Percentiles rank a stretch among this genome's conserved stretches.
These are phyloP conservation scores for Malus orientalis DNA, from an alignment of 306 rosid genomes.

Conservation along the genomic window DNA sequence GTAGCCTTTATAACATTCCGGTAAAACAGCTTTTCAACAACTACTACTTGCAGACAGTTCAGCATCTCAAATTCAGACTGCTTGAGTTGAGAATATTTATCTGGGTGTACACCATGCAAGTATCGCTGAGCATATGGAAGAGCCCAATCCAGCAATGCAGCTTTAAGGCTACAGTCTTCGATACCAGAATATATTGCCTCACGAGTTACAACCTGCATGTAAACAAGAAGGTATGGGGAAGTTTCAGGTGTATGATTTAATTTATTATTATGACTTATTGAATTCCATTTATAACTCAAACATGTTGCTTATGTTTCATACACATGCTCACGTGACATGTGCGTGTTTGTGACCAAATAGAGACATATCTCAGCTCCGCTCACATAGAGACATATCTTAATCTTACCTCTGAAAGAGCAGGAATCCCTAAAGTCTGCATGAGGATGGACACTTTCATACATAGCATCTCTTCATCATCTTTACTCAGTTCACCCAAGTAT, in stretches of 20 bases:
- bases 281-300: too few relatives aligned
- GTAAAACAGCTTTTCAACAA: conserved; percentile 70
- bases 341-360: too few relatives aligned
- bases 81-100: conserved; percentile 58
- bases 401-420: conserved; percentile 81
- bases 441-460: conserved; percentile 43
- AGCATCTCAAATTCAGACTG: conserved; percentile 51
- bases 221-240: not conserved
- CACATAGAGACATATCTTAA: conserved; percentile 7
- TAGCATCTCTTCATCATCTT: conserved; percentile 38
- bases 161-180: conserved; percentile 44
- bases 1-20: conserved; percentile 57
- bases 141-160: conserved; percentile 67
- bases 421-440: conserved; percentile 70
- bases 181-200: conserved; percentile 62
- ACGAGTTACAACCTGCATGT: conserved; percentile 75
- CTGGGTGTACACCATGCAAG: conserved; percentile 37
- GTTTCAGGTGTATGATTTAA: not conserved
- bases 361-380: too few relatives aligned
- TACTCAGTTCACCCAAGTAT: conserved; percentile 45
- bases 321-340: too few relatives aligned
- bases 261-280: not conserved
- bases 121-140: conserved; percentile 94
- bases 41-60: conserved; percentile 49
- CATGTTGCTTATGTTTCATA: too few relatives aligned